A percentile compares a stretch with the other conserved stretches of the same genome.
phyloP scores from a whole-genome alignment of 2,329 filamentous ascomycete genomes.

The Neonectria sp. region DNA sequence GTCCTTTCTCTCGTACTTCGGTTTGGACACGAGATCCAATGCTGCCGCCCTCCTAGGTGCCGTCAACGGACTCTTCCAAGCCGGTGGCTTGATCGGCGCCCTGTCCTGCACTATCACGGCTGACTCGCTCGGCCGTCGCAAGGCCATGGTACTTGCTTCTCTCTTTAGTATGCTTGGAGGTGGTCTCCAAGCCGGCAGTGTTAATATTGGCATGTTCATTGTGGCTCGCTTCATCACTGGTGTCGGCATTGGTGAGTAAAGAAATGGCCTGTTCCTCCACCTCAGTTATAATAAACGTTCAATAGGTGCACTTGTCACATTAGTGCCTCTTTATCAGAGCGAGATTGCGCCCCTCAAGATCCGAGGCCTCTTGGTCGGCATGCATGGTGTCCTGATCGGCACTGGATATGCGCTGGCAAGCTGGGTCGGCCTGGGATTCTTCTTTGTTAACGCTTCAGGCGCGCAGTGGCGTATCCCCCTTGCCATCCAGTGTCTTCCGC shows the following conservation, averaged over 20 bases:
- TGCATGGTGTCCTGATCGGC: slow-evolving; percentile 54
- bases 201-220: slow-evolving; percentile 57
- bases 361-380: slow-evolving; percentile 15
- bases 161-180: slow-evolving; percentile 51
- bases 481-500: slow-evolving; percentile 45
- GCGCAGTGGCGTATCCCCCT: slow-evolving; percentile 54
- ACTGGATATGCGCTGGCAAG: slow-evolving; percentile 56
- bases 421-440: slow-evolving; percentile 58
- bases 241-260: slow-evolving; percentile 52
- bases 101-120: slow-evolving; percentile 7
- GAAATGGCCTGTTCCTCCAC: too few species aligned
- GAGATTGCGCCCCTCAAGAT: slow-evolving; percentile 7
- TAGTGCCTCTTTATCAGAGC: slow-evolving; percentile 37
- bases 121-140: slow-evolving; percentile 2
- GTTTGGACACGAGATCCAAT: not conserved
- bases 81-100: not conserved
- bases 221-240: slow-evolving; percentile 58
- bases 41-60: not conserved
- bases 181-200: slow-evolving; percentile 56
- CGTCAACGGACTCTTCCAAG: slow-evolving; percentile 12
- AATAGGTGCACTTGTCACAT: slow-evolving; percentile 38
- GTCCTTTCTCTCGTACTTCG: slow-evolving; percentile 12
- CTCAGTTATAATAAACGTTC: too few species aligned
- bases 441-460: slow-evolving; percentile 43
- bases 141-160: not conserved